Conservation (phyloP, 768 basidiomycete genomes). For the Sutorius australiensis region DNA sequence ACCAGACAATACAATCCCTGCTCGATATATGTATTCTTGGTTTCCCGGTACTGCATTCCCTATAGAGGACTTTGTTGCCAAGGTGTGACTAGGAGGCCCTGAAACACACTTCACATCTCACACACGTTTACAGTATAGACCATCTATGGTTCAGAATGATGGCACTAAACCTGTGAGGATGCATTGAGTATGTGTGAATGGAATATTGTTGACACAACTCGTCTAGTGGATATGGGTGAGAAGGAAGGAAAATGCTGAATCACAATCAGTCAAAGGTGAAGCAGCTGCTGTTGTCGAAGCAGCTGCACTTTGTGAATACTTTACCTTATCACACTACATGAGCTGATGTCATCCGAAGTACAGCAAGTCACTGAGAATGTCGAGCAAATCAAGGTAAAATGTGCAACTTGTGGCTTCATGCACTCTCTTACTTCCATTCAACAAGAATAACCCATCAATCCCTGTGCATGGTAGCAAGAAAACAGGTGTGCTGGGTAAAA, state of each 20-base stretch:
- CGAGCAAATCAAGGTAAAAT: slow-evolving; percentile 54
- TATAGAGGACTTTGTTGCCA: slow-evolving; percentile 51
- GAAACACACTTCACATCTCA: not conserved
- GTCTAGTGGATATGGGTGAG: slow-evolving; percentile 67
- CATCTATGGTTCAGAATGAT: slow-evolving; percentile 76
- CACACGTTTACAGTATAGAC: slow-evolving; percentile 50
- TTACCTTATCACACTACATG: not conserved
- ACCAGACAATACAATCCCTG: slow-evolving; percentile 40
- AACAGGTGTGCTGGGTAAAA: slow-evolving; percentile 69
- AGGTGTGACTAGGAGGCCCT: slow-evolving; percentile 34
- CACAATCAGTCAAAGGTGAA: slow-evolving; percentile 7
- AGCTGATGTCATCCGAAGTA: slow-evolving; percentile 37
- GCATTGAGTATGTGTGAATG: not conserved
- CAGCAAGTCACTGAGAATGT: slow-evolving; percentile 53
- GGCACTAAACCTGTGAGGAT: slow-evolving; percentile 65
- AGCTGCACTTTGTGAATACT: slow-evolving; percentile 37
- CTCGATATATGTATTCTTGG: slow-evolving; percentile 53
- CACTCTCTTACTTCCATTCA: slow-evolving; percentile 1
- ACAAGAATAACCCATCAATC: slow-evolving; percentile 60
- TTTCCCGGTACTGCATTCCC: slow-evolving; percentile 36
- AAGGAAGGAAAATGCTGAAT: slow-evolving; percentile 9
- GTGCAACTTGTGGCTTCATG: not conserved
- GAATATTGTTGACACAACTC: not conserved
- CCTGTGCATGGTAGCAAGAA: slow-evolving; percentile 69
- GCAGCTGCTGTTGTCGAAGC: slow-evolving; percentile 46